Evolutionary conservation across 2,329 filamentous ascomycete species (phyloP), one percentile per base, ranked within the genome.

Genomic region (Monosporascus sp.): DNA sequence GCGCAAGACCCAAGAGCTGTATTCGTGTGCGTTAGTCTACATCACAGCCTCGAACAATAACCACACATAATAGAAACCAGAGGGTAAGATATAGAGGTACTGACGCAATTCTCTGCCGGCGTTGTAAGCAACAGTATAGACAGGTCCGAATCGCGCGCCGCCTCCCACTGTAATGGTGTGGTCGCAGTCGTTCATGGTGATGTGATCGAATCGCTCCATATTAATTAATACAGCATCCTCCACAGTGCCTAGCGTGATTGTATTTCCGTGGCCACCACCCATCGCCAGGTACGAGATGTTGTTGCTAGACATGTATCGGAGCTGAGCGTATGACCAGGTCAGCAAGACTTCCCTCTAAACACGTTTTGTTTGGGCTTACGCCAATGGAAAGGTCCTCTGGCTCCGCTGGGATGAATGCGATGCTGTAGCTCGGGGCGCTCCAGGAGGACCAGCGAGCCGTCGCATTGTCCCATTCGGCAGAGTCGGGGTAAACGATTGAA

Each of bases 241-340:
- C 3, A 52, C 48, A n/a, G 41, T 50, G 27, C 43, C 48, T 7
- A 57, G 45, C 7, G 52, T 56, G 7, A 49, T n/a, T 1, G 55
- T 49, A 37, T 52, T 51, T 22, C 56, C 56, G 37, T 56, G 56
- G 37, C 54, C 54, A 24, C 56, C 56, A 15, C 45, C 37, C 48
- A 44, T 22, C 3, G 56, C 54, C 17, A 58, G 43, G 46, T 43
- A 58, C 18, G 52, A 47, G 18, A 58, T 54, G 35, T 58, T 58
- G 27, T 56, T 47, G 6, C 41, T 48, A n/a, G 56, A 37, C 54
- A 58, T 51, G 41, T 58, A 58, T 48, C 52, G 24, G 24, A 58
- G 48, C 54, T 58, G 43, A 38, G 24, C n/a, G 20, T 5, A 41
- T 24, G n/a, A 5, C 24, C 8, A 45, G 41, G 24, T 18, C 14